Evolutionary conservation across 1,139 yeast species (phyloP), one percentile per base, ranked within the genome.

Genomic region (Kodamaea arcana): DNA sequence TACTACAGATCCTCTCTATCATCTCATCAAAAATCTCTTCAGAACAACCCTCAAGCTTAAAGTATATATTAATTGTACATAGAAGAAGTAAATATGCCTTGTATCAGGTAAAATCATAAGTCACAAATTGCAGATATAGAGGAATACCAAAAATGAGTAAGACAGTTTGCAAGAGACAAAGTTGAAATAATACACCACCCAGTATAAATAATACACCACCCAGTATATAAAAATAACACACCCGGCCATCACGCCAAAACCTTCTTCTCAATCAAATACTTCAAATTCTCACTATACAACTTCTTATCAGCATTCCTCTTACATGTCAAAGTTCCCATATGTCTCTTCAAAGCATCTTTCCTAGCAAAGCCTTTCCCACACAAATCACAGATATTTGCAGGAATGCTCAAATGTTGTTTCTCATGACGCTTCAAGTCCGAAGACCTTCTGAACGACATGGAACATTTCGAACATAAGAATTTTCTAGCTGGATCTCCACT

Each of bases 301-400:
- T 60, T 58, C 50, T 56, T 79, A 66, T 59, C 84, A 45, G 68
- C 69, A 45, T 83, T 83, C 38, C 92, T 55, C 47, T 77, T 78
- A 63, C 88, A 83, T 1, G 88, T 83, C 40, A 80, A 65, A 0
- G 90, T 83, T 34, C 81, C 84, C 45, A 68, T 68, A 56, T 80
- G 92, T 46, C 92, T 64, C 53, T 81, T 83, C 45, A 84, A 63
- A 0, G 94, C 92, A 57, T 83, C 94, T 51, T 82, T 82, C 30
- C 94, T 60, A 3, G 92, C 92, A 65, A 84, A 83, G 0, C 92
- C 90, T 51, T 83, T 83, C 25, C 85, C 86, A 60, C 94, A 84
- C 20, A 67, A 60, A 10, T 79, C 76, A 56, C 94, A 84, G 33
- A 82, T 77, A 50, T 83, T 80, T 1, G 87, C 84, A 1, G 80